Evolutionary conservation across 805 yeast genomes (phyloP), one percentile per base, ranked within the genome.

Genomic region (Candida sanyiensis): DNA sequence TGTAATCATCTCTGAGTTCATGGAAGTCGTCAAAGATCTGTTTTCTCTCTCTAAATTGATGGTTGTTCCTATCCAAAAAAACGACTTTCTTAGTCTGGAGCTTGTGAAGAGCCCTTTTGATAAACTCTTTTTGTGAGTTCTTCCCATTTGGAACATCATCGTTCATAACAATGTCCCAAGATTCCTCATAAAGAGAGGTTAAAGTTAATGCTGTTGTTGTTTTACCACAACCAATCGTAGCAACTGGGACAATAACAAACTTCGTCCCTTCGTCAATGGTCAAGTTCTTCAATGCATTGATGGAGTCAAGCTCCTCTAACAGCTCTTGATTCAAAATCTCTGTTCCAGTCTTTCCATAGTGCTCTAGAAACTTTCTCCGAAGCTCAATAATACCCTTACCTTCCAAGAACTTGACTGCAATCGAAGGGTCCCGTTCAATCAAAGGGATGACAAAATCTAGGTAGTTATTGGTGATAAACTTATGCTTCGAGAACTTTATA

Each of bases 211-310:
- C 75, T 0, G 84, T 73, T 0, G 97, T 87, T 0, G 97, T 88
- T 56, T 93, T 93, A 7, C 98, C 98, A 59, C 96, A 86, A 0
- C 97, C 97, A 37, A 90, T 74, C 0, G 95, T 87, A 0, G 97
- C 88, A 3, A 89, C 76, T 1, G 97, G 90, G 1, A 87, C 73
- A 3, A 93, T 52, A 0, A 85, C 71, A 54, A 75, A 82, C 48
- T 79, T 80, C 4, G 68, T 64, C 2, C 59, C 40, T 33, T 57
- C 59, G 26, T 63, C 64, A 5, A 61, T 57, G 20, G 61, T 65
- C 28, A 57, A 47, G 27, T 50, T 51, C 35, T 66, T 62, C 1
- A 63, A 47, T 0, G 63, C 48, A 38, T 69, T 72, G 21, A 74
- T 44, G 17, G 58, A 47, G 36, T 66, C 69, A 20, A 66, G 38